phyloP scores from a whole-genome alignment of 345 rosid genomes.

The Rhizophora apiculata region DNA sequence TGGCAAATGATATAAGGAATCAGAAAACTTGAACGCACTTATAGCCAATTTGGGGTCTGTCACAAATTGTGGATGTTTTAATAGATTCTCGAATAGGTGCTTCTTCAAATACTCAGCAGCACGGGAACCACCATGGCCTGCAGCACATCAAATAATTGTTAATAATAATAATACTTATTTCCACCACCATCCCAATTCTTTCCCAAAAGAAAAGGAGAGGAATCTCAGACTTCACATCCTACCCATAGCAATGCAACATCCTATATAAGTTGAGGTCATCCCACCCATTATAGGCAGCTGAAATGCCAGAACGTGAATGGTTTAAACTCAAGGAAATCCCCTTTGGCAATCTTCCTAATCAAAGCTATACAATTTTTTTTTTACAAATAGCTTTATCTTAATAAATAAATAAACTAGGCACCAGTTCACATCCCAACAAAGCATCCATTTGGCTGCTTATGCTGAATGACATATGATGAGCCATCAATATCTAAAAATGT shows the following conservation, averaged over 20 bases:
- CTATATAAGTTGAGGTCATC: neutral
- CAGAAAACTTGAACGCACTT: conserved; percentile 45
- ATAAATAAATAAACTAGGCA: neutral
- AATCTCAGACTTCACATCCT: neutral
- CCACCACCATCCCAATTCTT: neutral
- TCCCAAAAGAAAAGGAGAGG: neutral
- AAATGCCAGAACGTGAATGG: neutral
- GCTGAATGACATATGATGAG: neutral
- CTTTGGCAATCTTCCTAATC: no score
- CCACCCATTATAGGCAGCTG: neutral
- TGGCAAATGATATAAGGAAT: neutral
- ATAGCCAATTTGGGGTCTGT: conserved; percentile 73
- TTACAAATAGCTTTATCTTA: neutral
- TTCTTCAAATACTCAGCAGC: conserved; percentile 94
- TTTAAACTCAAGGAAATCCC: no score
- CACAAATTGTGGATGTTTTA: conserved; percentile 82
- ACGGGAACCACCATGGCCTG: conserved; percentile 99
- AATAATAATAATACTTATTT: neutral
- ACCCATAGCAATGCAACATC: neutral
- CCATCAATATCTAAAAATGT: neutral
- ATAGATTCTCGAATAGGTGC: conserved; percentile 86
- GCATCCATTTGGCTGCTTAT: neutral
- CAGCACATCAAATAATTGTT: neutral
- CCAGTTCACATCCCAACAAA: neutral
- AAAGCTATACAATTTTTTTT: no score